Conservation (phyloP, 2,329 filamentous ascomycete species). For the Sordariomycetes sp. region DNA sequence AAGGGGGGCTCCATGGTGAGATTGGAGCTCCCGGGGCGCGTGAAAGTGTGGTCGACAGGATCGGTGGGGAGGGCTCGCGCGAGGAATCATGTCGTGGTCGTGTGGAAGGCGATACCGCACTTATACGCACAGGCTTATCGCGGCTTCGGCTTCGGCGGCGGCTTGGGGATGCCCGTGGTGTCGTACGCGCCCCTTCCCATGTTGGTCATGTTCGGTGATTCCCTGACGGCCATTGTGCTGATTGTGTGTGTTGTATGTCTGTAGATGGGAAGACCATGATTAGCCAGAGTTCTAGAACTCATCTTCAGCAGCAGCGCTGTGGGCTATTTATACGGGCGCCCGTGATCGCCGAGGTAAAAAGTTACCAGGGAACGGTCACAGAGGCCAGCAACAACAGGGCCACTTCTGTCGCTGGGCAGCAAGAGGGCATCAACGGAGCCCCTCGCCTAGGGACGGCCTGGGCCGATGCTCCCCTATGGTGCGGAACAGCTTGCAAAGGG, state of each 20-base stretch:
- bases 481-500: not conserved
- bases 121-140: constrained; percentile 13
- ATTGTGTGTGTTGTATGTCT: constrained; percentile 5
- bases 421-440: constrained; percentile 1
- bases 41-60: not conserved
- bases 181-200: constrained; percentile 40
- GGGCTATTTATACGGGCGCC: not conserved
- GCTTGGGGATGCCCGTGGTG: constrained; percentile 34
- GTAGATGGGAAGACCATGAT: constrained; percentile 1
- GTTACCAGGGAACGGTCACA: not conserved
- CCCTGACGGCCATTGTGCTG: constrained; percentile 21
- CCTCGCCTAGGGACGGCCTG: not conserved
- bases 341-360: not conserved
- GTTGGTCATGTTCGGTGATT: constrained; percentile 21
- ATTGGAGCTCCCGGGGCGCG: not conserved
- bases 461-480: not conserved
- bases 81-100: constrained; percentile 1
- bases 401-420: constrained; percentile 5
- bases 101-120: not conserved
- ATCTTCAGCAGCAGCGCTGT: not conserved
- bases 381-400: not conserved
- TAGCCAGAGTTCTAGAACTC: not conserved
- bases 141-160: constrained; percentile 26
- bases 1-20: not conserved
- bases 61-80: constrained; percentile 5